These are phyloP conservation scores for Marvania coccoides DNA, from an alignment of 139 green algal genomes.

Conservation along the genomic window DNA sequence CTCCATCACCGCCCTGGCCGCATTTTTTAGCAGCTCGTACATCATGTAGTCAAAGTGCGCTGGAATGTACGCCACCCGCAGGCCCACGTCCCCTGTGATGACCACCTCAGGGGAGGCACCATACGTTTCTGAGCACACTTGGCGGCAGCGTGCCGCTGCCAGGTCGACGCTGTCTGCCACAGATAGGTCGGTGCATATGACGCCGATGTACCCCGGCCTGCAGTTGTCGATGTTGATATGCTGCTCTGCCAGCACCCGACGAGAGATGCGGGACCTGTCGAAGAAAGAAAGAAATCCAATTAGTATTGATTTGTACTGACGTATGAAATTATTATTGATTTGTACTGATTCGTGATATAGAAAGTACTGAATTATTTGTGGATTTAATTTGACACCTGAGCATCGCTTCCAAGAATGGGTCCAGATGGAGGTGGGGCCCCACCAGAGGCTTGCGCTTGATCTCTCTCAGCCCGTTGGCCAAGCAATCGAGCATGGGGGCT, in stretches of 20 bases:
- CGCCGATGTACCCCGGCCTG: slow-evolving; percentile 58
- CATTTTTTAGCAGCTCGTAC: slow-evolving; percentile 89
- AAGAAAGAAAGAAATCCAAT: too few species aligned
- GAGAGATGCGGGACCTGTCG: slow-evolving; percentile 63
- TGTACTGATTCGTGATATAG: too few species aligned
- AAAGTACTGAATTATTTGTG: too few species aligned
- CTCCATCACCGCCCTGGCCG: slow-evolving; percentile 54
- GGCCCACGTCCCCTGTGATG: slow-evolving; percentile 14
- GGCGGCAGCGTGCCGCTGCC: slow-evolving; percentile 46
- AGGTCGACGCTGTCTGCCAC: slow-evolving; percentile 61
- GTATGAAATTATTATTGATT: too few species aligned
- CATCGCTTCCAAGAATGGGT: slow-evolving; percentile 62
- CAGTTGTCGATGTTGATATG: slow-evolving; percentile 66
- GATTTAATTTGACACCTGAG: too few species aligned
- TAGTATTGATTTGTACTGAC: too few species aligned
- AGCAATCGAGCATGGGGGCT: slow-evolving; percentile 73
- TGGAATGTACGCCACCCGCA: slow-evolving; percentile 73
- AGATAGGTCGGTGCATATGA: slow-evolving; percentile 60
- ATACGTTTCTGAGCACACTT: slow-evolving; percentile 77
- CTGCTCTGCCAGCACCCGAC: slow-evolving; percentile 86
- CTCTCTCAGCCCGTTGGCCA: slow-evolving; percentile 76
- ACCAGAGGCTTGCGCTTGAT: slow-evolving; percentile 60
- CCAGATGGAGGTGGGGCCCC: slow-evolving; percentile 64
- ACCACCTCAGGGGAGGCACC: slow-evolving; percentile 62
- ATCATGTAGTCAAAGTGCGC: slow-evolving; percentile 90